Evolutionary conservation across 345 rosid species (phyloP), one percentile per base, ranked within the genome.

Genomic region (Erucastrum elatum): DNA sequence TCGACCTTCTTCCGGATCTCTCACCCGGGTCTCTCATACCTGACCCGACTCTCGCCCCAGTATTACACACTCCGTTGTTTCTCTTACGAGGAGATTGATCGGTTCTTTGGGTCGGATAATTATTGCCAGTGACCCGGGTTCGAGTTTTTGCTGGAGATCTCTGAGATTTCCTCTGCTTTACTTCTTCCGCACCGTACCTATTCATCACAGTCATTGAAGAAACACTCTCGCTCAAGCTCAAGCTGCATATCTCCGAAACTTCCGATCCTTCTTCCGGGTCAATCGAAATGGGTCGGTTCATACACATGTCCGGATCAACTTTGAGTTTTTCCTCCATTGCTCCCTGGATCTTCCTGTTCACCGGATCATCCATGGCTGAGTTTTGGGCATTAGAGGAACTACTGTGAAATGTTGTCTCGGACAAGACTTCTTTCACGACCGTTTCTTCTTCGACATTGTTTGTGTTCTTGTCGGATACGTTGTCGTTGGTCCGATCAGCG

Each of bases 391-490:
- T 55, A 21, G 76, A 12, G 70, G 85, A 60, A 39, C 72, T 81
- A 46, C 58, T 51, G 3, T 75, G 79, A 6, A 60, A 71, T 2
- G 90, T 86, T 15, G 86, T 88, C 74, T 89, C 96, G 1, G 98
- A 86, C 73, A 91, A 84, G 3, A 94, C 91, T 84, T 94, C 94
- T 76, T 94, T 94, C 10, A 92, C 97, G 2, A 92, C 94, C 0
- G 94, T 85, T 64, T 91, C 98, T 82, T 86, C 93, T 62, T 90
- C 93, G 37, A 72, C 39, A 65, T 12, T 72, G 79, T 70, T 15
- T 31, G 72, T 75, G 5, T 75, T 41, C 29, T 82, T 77, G 56
- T 63, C 73, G 64, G 83, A 39, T 61, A n/a, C 5, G 6, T 75
- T 55, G 17, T 80, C 76, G 4, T 80, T 12, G 37, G 44, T 16